phyloP scores from a whole-genome alignment of 805 yeast species.

The Lachancea thermotolerans region DNA sequence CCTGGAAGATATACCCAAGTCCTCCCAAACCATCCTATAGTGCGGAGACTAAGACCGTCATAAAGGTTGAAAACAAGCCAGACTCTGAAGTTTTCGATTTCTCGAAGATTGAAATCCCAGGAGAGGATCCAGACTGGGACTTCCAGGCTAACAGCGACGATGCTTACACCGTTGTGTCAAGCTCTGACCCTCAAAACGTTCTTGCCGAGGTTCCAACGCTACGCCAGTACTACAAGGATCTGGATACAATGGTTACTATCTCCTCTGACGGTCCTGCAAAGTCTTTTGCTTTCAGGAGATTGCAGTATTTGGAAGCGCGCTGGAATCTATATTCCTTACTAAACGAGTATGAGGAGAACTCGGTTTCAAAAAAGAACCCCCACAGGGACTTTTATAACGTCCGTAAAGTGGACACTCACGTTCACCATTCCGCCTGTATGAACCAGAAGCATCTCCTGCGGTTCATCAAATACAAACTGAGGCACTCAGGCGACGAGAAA shows the following conservation, averaged over 20 bases:
- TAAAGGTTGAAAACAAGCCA: slow-evolving; percentile 34
- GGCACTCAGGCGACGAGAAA: slow-evolving; percentile 76
- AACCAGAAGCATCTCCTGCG: slow-evolving; percentile 94
- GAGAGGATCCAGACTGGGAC: slow-evolving; percentile 46
- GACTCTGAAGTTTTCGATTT: slow-evolving; percentile 40
- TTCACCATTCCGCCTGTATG: slow-evolving; percentile 99
- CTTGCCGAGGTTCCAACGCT: slow-evolving; percentile 70
- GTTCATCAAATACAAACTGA: slow-evolving; percentile 89
- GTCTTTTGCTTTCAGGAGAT: slow-evolving; percentile 88
- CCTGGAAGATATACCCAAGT: slow-evolving; percentile 82
- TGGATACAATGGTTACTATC: slow-evolving; percentile 63
- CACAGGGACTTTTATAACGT: slow-evolving; percentile 66
- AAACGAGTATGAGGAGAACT: slow-evolving; percentile 88
- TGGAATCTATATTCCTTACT: slow-evolving; percentile 87
- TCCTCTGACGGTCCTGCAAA: slow-evolving; percentile 95
- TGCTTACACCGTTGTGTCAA: slow-evolving; percentile 54
- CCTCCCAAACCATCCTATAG: slow-evolving; percentile 92
- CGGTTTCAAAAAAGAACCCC: slow-evolving; percentile 85
- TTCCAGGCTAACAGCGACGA: slow-evolving; percentile 54
- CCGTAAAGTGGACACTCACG: slow-evolving; percentile 65
- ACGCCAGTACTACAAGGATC: slow-evolving; percentile 77
- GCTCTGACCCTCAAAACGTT: slow-evolving; percentile 29
- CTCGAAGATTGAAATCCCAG: slow-evolving; percentile 38
- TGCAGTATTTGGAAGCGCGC: slow-evolving; percentile 91
- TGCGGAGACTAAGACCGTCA: slow-evolving; percentile 47